Percentiles rank a stretch among this genome's conserved stretches.
Conservation (phyloP, 805 yeast genomes). For the Ogataea trehaloabstinens region DNA sequence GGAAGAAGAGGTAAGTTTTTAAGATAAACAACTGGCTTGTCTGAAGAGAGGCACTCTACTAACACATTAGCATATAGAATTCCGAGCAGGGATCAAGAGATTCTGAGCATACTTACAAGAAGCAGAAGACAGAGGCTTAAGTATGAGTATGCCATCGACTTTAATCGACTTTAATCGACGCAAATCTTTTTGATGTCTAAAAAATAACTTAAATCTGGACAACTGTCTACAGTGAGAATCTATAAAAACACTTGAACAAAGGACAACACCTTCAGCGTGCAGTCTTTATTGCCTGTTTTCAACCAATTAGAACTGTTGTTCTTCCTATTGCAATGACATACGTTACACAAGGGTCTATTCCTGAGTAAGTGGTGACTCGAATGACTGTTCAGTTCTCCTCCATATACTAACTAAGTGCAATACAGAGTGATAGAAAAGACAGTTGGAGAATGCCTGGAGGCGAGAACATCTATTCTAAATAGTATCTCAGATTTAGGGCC, state of each 20-base stretch:
- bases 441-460: slow-evolving; percentile 55
- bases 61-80: not conserved
- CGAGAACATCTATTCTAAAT: slow-evolving; percentile 58
- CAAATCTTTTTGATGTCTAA: no score
- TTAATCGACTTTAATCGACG: no score
- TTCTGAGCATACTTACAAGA: not conserved
- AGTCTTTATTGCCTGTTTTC: no score
- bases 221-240: not conserved
- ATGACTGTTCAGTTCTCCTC: not conserved
- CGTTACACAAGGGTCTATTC: slow-evolving; percentile 60
- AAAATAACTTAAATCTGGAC: not conserved
- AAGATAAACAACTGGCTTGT: not conserved
- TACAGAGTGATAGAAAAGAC: slow-evolving; percentile 48
- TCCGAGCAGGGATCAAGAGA: not conserved
- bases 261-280: no score
- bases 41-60: no score
- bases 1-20: slow-evolving; percentile 1
- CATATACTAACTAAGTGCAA: not conserved
- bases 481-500: slow-evolving; percentile 70
- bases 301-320: no score
- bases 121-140: not conserved
- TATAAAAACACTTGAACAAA: not conserved
- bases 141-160: no score
- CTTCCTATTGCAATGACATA: slow-evolving; percentile 27
- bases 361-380: slow-evolving; percentile 45